Evolutionary conservation across 768 basidiomycete genomes (phyloP).

Genomic region (Russula ochroleuca): DNA sequence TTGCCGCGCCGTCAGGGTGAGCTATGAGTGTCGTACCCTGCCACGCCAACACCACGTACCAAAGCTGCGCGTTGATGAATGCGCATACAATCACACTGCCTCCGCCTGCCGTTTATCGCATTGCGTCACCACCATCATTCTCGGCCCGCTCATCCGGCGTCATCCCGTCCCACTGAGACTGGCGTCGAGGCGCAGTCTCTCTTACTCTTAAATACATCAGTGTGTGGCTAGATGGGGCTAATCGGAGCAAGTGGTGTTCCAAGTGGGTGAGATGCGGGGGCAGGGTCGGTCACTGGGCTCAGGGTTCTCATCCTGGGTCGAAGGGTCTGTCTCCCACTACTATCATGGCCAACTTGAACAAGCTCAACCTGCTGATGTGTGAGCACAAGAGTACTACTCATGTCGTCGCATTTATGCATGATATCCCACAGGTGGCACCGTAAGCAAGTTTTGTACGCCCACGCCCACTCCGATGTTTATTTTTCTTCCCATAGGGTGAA

Average conservation of each 20-base stretch:
- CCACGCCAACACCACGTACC: slow-evolving; percentile 25
- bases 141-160: not conserved
- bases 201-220: no score
- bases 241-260: no score
- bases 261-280: no score
- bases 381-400: slow-evolving; percentile 33
- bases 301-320: not conserved
- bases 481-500: slow-evolving; percentile 51
- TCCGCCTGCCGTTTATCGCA: slow-evolving; percentile 1
- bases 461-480: not conserved
- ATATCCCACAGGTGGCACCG: slow-evolving; percentile 44
- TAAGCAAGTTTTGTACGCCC: slow-evolving; percentile 30
- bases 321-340: not conserved
- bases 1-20: slow-evolving; percentile 20
- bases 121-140: not conserved
- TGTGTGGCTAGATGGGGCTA: no score
- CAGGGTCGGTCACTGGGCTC: not conserved
- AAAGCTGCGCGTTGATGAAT: not conserved
- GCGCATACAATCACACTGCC: not conserved
- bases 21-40: slow-evolving; percentile 17
- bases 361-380: slow-evolving; percentile 77
- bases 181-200: no score
- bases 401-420: slow-evolving; percentile 12
- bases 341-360: slow-evolving; percentile 12
- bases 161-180: not conserved